Base-by-base conservation (phyloP, 176 grass and related monocot species). In the Oryza meyeriana region DNA sequence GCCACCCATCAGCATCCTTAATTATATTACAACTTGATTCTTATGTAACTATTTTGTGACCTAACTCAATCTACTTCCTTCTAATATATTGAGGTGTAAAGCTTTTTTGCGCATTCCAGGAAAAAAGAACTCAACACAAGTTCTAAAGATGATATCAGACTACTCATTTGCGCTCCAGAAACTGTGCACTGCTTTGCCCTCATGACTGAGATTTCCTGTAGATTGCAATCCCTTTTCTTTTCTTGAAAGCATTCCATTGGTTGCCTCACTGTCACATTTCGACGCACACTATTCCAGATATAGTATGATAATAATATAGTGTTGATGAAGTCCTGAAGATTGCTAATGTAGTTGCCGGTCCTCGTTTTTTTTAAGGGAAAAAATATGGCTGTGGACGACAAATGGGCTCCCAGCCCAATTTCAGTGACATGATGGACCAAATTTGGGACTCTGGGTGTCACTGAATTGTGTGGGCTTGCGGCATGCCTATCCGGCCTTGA, bases 241-340 rank as follows among this genome's bases (percentile, higher is more conserved):
- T 65, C 29, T 76, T 24, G 8, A 36, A 82, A 50, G 66, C 27
- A 41, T 79, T 70, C 12, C 47, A 36, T 80, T 24, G 30, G 75
- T 45, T 81, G 18, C 74, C 50, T 16, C 41, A 80, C 14, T 17
- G 5, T 50, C 47, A 50, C 5, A 50, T 12, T 42, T 42, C 40
- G 11, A 70, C 64, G 26, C 8, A 29, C 81, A 58, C n/a, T 57
- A 89, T 82, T 78, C 82, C 33, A 77, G 25, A 65, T 64, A 58
- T 27, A 89, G 32, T 22, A 24, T 85, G 59, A 12, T 33, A 89
- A 85, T 36, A 44, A 12, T 76, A 81, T 38, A 55, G 64, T 40
- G 34, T 89, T 12, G 77, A 85, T 17, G 71, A 89, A 64, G 18
- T 81, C 11, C 77, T 89, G 38, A 65, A 69, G 29, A 27, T 16